Conservation (phyloP, 169 alveolate genomes). For the Cryptosporidium sp. region DNA sequence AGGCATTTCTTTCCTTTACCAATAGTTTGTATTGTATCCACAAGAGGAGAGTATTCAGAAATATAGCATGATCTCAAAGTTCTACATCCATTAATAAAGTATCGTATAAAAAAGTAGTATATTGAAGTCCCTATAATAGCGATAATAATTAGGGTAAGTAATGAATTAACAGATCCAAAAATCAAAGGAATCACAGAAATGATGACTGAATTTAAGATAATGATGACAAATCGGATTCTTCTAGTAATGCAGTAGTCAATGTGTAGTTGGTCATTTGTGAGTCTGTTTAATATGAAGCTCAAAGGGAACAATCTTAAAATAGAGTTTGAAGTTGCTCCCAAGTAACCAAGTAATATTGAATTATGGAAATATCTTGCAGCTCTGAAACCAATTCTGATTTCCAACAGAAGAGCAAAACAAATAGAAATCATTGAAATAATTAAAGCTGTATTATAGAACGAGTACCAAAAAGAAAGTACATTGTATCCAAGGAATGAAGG, state of each 20-base stretch:
- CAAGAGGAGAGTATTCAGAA: constrained; percentile 62
- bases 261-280: constrained; percentile 38
- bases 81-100: constrained; percentile 61
- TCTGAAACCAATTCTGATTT: constrained; percentile 54
- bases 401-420: constrained; percentile 16
- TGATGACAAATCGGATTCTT: constrained; percentile 46
- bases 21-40: constrained; percentile 65
- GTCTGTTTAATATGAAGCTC: constrained; percentile 50
- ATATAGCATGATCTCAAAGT: constrained; percentile 44
- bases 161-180: constrained; percentile 20
- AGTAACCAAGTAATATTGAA: constrained; percentile 42
- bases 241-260: constrained; percentile 70
- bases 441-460: neutral
- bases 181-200: constrained; percentile 48
- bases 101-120: constrained; percentile 11
- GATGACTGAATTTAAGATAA: constrained; percentile 17
- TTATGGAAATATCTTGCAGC: constrained; percentile 65
- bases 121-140: constrained; percentile 1
- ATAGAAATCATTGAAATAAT: constrained; percentile 33
- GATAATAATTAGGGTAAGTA: neutral
- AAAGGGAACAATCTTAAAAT: constrained; percentile 50
- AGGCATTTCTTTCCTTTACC: constrained; percentile 59
- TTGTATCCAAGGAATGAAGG: constrained; percentile 27
- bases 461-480: constrained; percentile 52
- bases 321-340: constrained; percentile 62